Conservation (phyloP, 306 rosid species). For the Castanopsis chinensis region DNA sequence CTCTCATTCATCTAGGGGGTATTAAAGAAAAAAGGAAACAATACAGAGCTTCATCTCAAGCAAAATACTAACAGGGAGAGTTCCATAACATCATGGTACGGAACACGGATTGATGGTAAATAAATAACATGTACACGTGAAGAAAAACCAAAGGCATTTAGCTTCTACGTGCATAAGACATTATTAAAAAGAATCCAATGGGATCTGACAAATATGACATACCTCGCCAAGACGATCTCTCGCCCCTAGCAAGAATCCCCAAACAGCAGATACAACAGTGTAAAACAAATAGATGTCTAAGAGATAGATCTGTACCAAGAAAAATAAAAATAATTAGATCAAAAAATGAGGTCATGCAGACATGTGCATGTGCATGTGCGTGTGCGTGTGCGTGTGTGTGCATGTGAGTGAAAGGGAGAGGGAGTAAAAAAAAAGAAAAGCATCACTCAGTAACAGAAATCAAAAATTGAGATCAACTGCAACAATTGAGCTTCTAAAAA, state of each 20-base stretch:
- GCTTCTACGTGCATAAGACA: not conserved
- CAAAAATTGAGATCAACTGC: not conserved
- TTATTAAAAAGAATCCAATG: not conserved
- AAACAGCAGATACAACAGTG: conserved; percentile 70
- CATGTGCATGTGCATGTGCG: not conserved
- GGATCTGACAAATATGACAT: conserved; percentile 19
- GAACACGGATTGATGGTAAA: not conserved
- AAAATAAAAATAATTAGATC: not conserved
- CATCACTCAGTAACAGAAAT: not conserved
- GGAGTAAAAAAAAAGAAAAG: not conserved
- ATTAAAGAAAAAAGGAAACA: not conserved
- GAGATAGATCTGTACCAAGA: conserved; percentile 69
- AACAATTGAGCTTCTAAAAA: not conserved
- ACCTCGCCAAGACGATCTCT: conserved; percentile 96
- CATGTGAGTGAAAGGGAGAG: not conserved
- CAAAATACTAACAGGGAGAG: not conserved
- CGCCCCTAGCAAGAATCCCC: conserved; percentile 91
- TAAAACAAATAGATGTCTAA: conserved; percentile 75
- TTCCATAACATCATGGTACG: not conserved
- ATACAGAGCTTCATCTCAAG: not conserved
- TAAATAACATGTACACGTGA: not conserved
- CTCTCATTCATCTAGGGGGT: not conserved
- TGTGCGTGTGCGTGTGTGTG: not conserved
- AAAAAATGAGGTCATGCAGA: not conserved
- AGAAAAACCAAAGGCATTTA: not conserved